Percentiles rank a stretch among this genome's conserved stretches.
Evolutionary conservation across 208 protist genomes (phyloP).

Genomic region (Herpetomonas tarakana): DNA sequence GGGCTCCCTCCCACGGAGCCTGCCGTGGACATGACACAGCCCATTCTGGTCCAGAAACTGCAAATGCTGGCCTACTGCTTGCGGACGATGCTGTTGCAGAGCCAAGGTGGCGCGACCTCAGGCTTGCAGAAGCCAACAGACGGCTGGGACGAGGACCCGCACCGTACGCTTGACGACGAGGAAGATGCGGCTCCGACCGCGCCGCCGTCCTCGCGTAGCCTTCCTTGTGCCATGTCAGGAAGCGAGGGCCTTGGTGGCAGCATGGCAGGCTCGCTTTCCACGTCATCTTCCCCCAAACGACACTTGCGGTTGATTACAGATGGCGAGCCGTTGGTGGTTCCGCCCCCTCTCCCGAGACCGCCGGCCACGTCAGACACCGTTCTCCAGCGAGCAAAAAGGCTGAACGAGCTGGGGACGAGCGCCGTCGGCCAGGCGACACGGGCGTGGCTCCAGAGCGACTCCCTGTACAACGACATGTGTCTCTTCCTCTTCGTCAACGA

Average conservation of each 20-base stretch:
- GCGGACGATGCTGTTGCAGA: slow-evolving; percentile 24
- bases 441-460: slow-evolving; percentile 52
- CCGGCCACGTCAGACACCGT: slow-evolving; percentile 64
- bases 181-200: background rate
- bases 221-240: no score
- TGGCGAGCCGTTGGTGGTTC: slow-evolving; percentile 50
- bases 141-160: slow-evolving; percentile 26
- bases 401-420: slow-evolving; percentile 35
- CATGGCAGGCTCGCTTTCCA: no score
- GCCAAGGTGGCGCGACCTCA: background rate
- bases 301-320: slow-evolving; percentile 52
- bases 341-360: slow-evolving; percentile 47
- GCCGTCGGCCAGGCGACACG: slow-evolving; percentile 26
- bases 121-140: slow-evolving; percentile 2
- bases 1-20: slow-evolving; percentile 26
- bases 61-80: slow-evolving; percentile 68
- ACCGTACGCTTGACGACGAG: slow-evolving; percentile 2
- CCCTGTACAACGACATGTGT: slow-evolving; percentile 88
- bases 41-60: slow-evolving; percentile 78
- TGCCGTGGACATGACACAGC: slow-evolving; percentile 32
- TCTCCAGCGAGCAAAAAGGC: slow-evolving; percentile 40
- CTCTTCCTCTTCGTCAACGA: slow-evolving; percentile 77
- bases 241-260: slow-evolving; percentile 1
- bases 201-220: no score
- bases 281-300: background rate